Evolutionary conservation across 768 basidiomycete genomes (phyloP), one percentile per base, ranked within the genome.

Genomic region (Trametes gibbosa): DNA sequence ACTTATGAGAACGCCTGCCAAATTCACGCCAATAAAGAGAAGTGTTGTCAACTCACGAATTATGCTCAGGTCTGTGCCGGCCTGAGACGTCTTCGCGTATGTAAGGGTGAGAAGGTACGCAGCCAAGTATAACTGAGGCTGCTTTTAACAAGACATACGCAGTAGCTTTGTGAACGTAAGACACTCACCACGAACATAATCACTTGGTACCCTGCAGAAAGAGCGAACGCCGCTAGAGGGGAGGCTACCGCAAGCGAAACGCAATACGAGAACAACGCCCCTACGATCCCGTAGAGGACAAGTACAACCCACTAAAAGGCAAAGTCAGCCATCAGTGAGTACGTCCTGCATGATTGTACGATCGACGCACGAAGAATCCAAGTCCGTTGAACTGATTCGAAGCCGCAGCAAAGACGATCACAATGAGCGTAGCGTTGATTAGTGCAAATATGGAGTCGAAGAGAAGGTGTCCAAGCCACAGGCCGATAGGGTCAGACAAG

Each of bases 381-480:
- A 88, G 76, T 0, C 84, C 87, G 59, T 84, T 77, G 69, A 92
- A 90, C 60, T 89, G 84, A 56, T 82, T 74, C 0, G 84, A 77
- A 3, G 70, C 79, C 16, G 74, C 67, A 10, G 82, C 82, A 63
- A 86, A 89, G 7, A 90, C 65, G 42, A 89, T 80, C 17, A 80
- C 75, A 45, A 90, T 81, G 50, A 89, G 73, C 1, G 86, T 86
- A 1, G 89, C 79, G 21, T 83, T 68, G n/a, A 86, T 70, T 16
- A 86, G 63, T 3, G 81, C 79, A 58, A 82, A 79, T 10, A 87
- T 77, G 8, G 82, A 77, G 65, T 92, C 90, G 70, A 88, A 90
- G 67, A 87, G 73, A 16, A 91, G 76, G 71, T 92, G 90, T 2
- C 90, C 90, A 3, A 92, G 74, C 88, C 89, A 90, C 43, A 92